Base-by-base conservation (phyloP, 441 rosid species). In the Dalechampia spathulata region DNA sequence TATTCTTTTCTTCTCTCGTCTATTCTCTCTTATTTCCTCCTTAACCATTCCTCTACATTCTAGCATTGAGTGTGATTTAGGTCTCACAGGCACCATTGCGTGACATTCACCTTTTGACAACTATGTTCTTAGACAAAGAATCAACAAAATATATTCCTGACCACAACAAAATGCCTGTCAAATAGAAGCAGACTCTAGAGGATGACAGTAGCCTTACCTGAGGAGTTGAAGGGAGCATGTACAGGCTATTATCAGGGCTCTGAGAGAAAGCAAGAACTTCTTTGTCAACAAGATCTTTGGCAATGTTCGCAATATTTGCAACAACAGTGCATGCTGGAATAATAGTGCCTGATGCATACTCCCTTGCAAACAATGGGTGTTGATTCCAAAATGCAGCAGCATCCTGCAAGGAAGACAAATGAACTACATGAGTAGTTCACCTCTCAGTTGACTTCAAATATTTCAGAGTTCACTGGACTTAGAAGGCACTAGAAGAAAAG, bases 201-300 rank as follows among this genome's bases (percentile, higher is more conserved):
- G 44, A 28, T 8, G 16, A 28, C 21, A 9, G 19, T 11, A 30
- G 55, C 68, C 71, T 63, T 55, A 92, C 96, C 94, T 88, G 98
- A 45, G 95, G 91, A 41, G 90, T 88, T 56, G 96, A 79, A 65
- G 96, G 96, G 64, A 92, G 95, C 96, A 88, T 86, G 70, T 86
- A 86, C 42, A 84, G 87, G 65, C 78, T 80, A 77, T 81, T 86
- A 75, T 92, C 98, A 39, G 94, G 96, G 72, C 90, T 81, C 61
- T 68, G 78, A 46, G 77, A 88, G 74, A 92, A 86, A 41, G 96
- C 86, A 64, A 81, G 73, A 65, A 92, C 91, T 74, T 88, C 98
- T 67, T 70, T 81, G 52, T 84, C 94, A 50, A 83, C 78, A 63
- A 80, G 73, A 79, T 88, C 94, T 76, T 83, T 86, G 57, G 96